Base-by-base conservation (phyloP, 148 eudicot species). In the Amaranthus palmeri region DNA sequence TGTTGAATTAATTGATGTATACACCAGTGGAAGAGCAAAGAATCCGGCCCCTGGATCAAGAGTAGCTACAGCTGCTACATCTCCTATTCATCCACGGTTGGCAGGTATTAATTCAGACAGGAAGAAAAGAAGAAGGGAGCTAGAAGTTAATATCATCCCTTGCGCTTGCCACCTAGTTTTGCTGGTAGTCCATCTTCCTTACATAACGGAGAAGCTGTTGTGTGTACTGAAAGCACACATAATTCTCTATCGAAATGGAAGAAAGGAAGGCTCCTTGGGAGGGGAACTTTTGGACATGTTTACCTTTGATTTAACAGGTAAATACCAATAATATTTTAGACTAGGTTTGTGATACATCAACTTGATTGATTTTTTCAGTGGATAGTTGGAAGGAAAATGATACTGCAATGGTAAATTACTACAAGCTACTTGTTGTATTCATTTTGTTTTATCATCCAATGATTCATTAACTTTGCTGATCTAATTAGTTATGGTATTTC, bases 201-300 rank as follows among this genome's bases (percentile, higher is more conserved):
- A 74, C 79, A 78, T 40, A 80, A 73, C 67, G 70, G 83, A 46
- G 88, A 86, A 80, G 78, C 85, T 73, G 78, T 84, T 60, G 49
- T 60, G 66, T 72, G 42, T 61, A 18, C 75, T 4, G 91, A 89
- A n/a, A 80, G 61, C 75, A 67, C 76, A 14, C 81, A 72, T 57
- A 74, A 69, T 73, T 80, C 82, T 62, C 50, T 82, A 59, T 83
- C 87, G 12, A 91, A 85, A 72, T 93, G 98, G 98, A 88, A 86
- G 86, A 93, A 85, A 78, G 98, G 98, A 70, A 89, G 67, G 83
- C 97, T 93, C 82, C 88, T 93, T 9, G 98, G 98, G 74, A 84
- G 98, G 80, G 98, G 98, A 75, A 89, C 96, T 45, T 93, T 93
- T 83, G 98, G 98, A 60, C 97, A 91, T 80, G 98, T 91, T 71